phyloP scores from a whole-genome alignment of 1,284 basidiomycete genomes.

The Leccinum pachyderme region DNA sequence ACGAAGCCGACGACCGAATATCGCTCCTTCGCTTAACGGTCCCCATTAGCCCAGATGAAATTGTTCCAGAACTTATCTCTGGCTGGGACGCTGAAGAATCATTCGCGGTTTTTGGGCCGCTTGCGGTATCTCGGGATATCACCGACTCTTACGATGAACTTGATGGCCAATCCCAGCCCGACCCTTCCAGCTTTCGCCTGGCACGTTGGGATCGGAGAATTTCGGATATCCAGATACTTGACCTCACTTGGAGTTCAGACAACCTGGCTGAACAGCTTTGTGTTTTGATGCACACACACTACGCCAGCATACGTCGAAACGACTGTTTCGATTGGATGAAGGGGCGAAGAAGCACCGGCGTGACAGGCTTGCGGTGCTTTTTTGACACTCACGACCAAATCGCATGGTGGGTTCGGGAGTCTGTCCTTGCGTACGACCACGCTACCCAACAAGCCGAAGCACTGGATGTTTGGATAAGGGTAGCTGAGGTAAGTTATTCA shows the following conservation, averaged over 20 bases:
- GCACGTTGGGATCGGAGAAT: background rate
- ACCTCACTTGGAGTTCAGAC: constrained; percentile 52
- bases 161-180: constrained; percentile 18
- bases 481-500: constrained; percentile 56
- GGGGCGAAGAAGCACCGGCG: constrained; percentile 37
- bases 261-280: constrained; percentile 65
- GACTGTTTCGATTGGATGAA: constrained; percentile 61
- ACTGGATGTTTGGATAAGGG: constrained; percentile 74
- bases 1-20: constrained; percentile 41
- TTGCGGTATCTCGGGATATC: background rate
- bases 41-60: constrained; percentile 39
- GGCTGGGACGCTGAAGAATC: constrained; percentile 33
- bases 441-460: constrained; percentile 54
- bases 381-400: constrained; percentile 61
- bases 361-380: constrained; percentile 52
- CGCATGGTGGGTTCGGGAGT: constrained; percentile 62
- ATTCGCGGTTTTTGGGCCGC: constrained; percentile 19
- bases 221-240: constrained; percentile 24
- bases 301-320: constrained; percentile 54
- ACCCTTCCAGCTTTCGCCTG: constrained; percentile 8
- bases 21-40: constrained; percentile 40
- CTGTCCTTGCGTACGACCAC: constrained; percentile 51
- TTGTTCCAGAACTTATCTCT: constrained; percentile 30
- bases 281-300: constrained; percentile 56
- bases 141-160: background rate